Evolutionary conservation across 352 stramenopile genomes (phyloP).

Genomic region (Globisporangium ultimum): DNA sequence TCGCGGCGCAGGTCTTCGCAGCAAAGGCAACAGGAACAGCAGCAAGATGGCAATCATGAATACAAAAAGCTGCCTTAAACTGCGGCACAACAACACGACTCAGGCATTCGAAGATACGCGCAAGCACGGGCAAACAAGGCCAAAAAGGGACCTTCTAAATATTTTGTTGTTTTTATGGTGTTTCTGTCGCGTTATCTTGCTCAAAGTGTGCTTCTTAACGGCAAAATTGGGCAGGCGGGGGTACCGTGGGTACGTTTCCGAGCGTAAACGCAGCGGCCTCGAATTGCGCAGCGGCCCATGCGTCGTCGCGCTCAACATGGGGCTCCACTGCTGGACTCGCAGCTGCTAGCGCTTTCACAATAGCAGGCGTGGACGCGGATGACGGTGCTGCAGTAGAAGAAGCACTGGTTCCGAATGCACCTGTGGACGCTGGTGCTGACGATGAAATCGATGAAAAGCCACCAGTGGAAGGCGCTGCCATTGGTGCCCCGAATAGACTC

Average conservation of each 20-base stretch:
- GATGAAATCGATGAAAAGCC: constrained; percentile 8
- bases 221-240: constrained; percentile 53
- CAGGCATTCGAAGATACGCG: too few relatives aligned
- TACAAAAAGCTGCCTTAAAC: constrained; percentile 8
- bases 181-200: too few relatives aligned
- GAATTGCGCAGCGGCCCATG: constrained; percentile 66
- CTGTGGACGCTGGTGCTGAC: constrained; percentile 3
- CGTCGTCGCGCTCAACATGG: constrained; percentile 33
- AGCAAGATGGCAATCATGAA: not conserved
- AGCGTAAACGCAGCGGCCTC: constrained; percentile 44
- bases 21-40: not conserved
- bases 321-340: too few relatives aligned
- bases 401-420: too few relatives aligned
- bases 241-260: constrained; percentile 58
- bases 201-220: constrained; percentile 14
- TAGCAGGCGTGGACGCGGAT: too few relatives aligned
- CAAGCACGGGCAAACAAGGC: not conserved
- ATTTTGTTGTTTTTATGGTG: too few relatives aligned
- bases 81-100: too few relatives aligned
- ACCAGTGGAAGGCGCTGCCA: not conserved
- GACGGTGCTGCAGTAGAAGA: too few relatives aligned
- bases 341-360: too few relatives aligned
- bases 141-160: too few relatives aligned
- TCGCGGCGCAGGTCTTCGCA: too few relatives aligned
- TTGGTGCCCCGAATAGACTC: constrained; percentile 32